Evolutionary conservation across 495 filamentous ascomycete species (phyloP).

Genomic region (Penicillium angulare): DNA sequence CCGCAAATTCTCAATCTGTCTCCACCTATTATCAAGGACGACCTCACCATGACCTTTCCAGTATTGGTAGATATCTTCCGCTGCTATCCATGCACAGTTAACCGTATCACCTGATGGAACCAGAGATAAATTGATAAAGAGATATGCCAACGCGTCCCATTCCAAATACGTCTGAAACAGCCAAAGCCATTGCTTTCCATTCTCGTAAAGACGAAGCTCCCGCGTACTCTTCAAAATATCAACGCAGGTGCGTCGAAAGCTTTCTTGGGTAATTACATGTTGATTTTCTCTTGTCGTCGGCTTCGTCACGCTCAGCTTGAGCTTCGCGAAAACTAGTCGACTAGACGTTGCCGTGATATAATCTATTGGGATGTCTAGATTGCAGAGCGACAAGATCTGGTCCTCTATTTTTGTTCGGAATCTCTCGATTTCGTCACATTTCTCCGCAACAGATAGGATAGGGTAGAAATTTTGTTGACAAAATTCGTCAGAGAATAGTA

Average conservation of each 20-base stretch:
- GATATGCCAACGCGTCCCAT: constrained; percentile 71
- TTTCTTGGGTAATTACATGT: constrained; percentile 28
- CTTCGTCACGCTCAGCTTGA: constrained; percentile 57
- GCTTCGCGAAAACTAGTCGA: constrained; percentile 62
- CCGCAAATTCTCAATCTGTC: constrained; percentile 14
- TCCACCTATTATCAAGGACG: constrained; percentile 10
- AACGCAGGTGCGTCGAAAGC: constrained; percentile 26
- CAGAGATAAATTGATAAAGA: constrained; percentile 63
- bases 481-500: constrained; percentile 26
- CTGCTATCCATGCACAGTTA: constrained; percentile 9
- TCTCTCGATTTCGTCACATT: constrained; percentile 57
- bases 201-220: constrained; percentile 11
- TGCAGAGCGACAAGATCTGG: constrained; percentile 53
- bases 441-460: constrained; percentile 32
- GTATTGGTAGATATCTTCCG: constrained; percentile 14
- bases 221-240: constrained; percentile 54
- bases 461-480: constrained; percentile 16
- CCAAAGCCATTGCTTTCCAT: constrained; percentile 33
- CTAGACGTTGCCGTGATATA: constrained; percentile 66
- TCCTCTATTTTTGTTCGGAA: no score
- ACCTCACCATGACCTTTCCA: constrained; percentile 10
- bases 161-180: constrained; percentile 78
- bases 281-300: constrained; percentile 26
- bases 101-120: neutral
- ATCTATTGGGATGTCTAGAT: constrained; percentile 56